phyloP scores from a whole-genome alignment of 352 stramenopile species.

The Globisporangium polare region DNA sequence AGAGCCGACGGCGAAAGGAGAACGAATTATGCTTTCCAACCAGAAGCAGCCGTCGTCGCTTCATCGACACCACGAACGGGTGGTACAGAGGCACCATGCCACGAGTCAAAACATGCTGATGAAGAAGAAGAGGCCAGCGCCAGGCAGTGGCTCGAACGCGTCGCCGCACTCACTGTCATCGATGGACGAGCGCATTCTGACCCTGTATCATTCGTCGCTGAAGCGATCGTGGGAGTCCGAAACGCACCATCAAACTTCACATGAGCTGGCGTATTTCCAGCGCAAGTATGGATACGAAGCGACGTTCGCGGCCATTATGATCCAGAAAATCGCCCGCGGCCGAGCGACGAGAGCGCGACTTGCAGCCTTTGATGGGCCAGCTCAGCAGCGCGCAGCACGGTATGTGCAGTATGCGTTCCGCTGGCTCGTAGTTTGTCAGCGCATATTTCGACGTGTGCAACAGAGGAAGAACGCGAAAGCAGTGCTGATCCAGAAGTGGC shows the following conservation, averaged over 20 bases:
- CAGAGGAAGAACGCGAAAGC: constrained; percentile 22
- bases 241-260: background rate
- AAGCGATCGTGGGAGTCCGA: constrained; percentile 22
- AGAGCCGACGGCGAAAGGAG: background rate
- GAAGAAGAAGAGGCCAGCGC: background rate
- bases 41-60: background rate
- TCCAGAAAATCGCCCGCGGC: constrained; percentile 49
- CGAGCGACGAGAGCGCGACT: constrained; percentile 27
- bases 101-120: background rate
- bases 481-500: constrained; percentile 41
- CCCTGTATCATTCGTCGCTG: constrained; percentile 60
- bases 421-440: constrained; percentile 19
- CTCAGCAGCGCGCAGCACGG: constrained; percentile 27
- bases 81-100: too few species aligned
- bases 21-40: background rate
- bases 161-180: constrained; percentile 18
- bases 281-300: constrained; percentile 40
- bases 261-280: background rate
- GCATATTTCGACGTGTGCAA: constrained; percentile 19
- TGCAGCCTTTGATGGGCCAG: constrained; percentile 32
- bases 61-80: background rate
- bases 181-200: constrained; percentile 57
- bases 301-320: constrained; percentile 52
- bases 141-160: background rate
- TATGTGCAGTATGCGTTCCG: constrained; percentile 38